A percentile compares a stretch with the other conserved stretches of the same genome.
These are phyloP conservation scores for Melastoma candidum DNA, from an alignment of 441 rosid genomes.

Conservation along the genomic window DNA sequence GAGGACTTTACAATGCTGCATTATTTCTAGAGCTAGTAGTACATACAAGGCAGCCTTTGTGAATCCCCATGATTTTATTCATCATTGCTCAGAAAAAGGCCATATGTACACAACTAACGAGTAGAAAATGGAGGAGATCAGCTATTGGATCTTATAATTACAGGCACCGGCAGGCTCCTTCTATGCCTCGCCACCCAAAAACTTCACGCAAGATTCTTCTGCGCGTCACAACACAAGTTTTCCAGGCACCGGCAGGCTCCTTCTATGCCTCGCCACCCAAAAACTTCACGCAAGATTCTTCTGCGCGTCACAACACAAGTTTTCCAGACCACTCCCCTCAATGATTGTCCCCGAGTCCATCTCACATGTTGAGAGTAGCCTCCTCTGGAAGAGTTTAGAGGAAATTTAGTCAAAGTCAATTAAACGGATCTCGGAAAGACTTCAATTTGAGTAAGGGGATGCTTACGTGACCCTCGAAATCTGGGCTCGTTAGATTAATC, in stretches of 20 bases:
- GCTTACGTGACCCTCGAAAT: conserved; percentile 82
- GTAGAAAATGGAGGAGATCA: too few relatives aligned
- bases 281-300: conserved; percentile 27
- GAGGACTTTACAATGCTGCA: too few relatives aligned
- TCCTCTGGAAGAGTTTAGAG: conserved; percentile 44
- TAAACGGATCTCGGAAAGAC: too few relatives aligned
- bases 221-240: conserved; percentile 17
- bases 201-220: conserved; percentile 27
- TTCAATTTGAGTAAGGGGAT: conserved; percentile 1
- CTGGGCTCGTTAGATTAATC: conserved; percentile 67
- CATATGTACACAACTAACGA: too few relatives aligned
- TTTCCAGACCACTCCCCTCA: conserved; percentile 21
- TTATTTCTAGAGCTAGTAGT: too few relatives aligned
- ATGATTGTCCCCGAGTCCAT: conserved; percentile 31
- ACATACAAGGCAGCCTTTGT: too few relatives aligned
- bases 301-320: conserved; percentile 18
- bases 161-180: not conserved
- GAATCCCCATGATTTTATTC: too few relatives aligned
- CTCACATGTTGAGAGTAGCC: conserved; percentile 61
- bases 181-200: conserved; percentile 8
- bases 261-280: conserved; percentile 7
- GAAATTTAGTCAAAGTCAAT: not conserved
- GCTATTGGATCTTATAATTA: too few relatives aligned
- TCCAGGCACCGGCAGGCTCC: conserved; percentile 1
- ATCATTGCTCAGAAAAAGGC: too few relatives aligned